Evolutionary conservation across 331 rosid species (phyloP).

Genomic region (Malus hybrid): DNA sequence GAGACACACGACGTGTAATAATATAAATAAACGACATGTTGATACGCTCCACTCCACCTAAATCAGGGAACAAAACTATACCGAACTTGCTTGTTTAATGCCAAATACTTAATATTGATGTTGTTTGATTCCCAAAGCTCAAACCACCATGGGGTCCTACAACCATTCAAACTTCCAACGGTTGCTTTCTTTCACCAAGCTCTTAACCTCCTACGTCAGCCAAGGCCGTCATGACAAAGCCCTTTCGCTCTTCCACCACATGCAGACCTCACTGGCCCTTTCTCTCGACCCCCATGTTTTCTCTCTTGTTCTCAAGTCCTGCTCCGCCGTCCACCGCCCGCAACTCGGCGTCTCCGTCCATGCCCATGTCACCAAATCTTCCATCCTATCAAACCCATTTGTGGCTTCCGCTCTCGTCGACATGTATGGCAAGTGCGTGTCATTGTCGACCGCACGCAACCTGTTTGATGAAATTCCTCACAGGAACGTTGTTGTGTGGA

Average conservation of each 20-base stretch:
- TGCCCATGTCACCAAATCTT: conserved; percentile 42
- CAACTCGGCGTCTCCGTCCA: conserved; percentile 52
- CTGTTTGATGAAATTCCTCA: conserved; percentile 54
- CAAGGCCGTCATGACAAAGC: conserved; percentile 42
- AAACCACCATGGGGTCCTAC: conserved; percentile 26
- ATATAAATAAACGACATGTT: too few species aligned
- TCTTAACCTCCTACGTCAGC: conserved; percentile 31
- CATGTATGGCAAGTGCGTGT: conserved; percentile 49
- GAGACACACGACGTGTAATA: too few species aligned
- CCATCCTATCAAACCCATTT: conserved; percentile 42
- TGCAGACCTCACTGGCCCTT: conserved; percentile 40
- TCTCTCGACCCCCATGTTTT: conserved; percentile 61
- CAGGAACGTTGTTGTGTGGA: conserved; percentile 53
- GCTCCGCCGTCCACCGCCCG: conserved; percentile 41
- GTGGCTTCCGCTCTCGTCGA: conserved; percentile 43
- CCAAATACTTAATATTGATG: background rate
- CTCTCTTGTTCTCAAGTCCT: conserved; percentile 66
- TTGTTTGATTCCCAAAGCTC: background rate
- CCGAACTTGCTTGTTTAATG: background rate
- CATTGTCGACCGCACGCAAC: conserved; percentile 30
- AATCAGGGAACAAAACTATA: background rate
- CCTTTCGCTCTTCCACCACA: conserved; percentile 45
- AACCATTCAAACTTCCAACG: conserved; percentile 18
- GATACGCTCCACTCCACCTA: background rate
- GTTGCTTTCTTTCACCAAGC: conserved; percentile 43